Base-by-base conservation (phyloP, 192 early-diverging fungal genomes). In the Coemansia reversa region DNA sequence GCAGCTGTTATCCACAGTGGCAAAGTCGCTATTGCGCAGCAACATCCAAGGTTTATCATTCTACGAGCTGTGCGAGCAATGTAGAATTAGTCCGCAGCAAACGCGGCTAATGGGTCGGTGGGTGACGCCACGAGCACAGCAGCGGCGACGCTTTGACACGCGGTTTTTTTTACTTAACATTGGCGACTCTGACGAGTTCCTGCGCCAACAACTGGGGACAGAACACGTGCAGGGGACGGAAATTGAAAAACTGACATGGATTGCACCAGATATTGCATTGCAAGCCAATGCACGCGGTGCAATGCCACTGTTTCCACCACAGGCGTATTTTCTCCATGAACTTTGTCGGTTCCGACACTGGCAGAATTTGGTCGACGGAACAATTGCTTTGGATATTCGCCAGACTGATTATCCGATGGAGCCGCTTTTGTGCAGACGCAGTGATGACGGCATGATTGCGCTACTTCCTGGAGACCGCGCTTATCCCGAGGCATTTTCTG, bases 281-380 rank as follows among this genome's bases (percentile, higher is more conserved):
- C 67, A 71, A 8, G 82, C 81, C 18, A 88, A 85, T 65, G 57
- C 62, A 9, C 65, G 66, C 23, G 35, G 64, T 14, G 50, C 67
- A 25, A 72, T 91, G 45, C 57, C 81, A 35, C 77, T 89, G 14
- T 82, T 88, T 18, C 87, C 87, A 7, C 91, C 91, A 7, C 91
- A 92, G 76, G 89, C 84, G 66, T 81, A 80, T 22, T 78, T 84
- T 0, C 50, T 92, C 19, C 55, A 64, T 1, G 75, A 86, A 66
- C 72, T 92, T 51, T 63, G 71, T 22, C 65, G 67, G 2, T 61
- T 76, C 35, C 52, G 45, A 18, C 63, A 65, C 18, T 81, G 86
- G 63, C 67, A 87, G 57, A 83, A 88, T 22, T 51, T 90, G 50
- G 67, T 30, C 22, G 2, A 11, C 11, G 3, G 25, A 32, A 16